Base-by-base conservation (phyloP, 371 early-diverging fungal genomes). In the Modicella reniformis region DNA sequence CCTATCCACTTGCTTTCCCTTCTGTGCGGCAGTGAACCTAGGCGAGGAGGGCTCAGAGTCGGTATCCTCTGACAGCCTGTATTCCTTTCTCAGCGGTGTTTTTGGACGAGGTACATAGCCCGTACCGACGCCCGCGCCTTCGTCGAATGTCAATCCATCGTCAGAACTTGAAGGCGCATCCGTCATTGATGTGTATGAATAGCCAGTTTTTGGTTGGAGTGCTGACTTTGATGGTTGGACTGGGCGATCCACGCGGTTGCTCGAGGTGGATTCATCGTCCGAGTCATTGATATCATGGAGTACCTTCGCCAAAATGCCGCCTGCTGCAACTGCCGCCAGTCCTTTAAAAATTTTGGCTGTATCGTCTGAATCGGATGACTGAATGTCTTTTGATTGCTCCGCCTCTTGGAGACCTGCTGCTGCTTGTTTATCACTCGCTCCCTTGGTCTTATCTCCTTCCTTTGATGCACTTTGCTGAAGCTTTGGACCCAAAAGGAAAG, bases 1-100 rank as follows among this genome's bases (percentile, higher is more conserved):
- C 28, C 69, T 59, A 21, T 34, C 61, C 13, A 58, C 61, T 13
- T 59, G 68, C 30, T 69, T 74, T 15, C 75, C 75, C 25, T 70
- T 70, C 41, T 75, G 62, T 32, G 58, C 50, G 5, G 70, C 21
- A 8, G 62, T 65, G 10, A 51, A 66, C 26, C 55, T 52, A 10
- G 70, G 70, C 1, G 32, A n/a, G 8, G 54, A 65, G 1, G 41
- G 32, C 19, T 50, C 62, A 1, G 62, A 65, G 25, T 29, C 30
- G 13, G 49, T 33, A 21, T 59, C 37, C 6, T 63, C 60, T 3
- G 40, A 37, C 6, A 0, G 30, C 13, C 3, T 26, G 9, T 12
- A 19, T 2, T 30, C 54, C 3, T n/a, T 2, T 17, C 37, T 28
- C 28, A 23, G 26, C 2, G 33, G 17, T 19, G 55, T 48, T 4